phyloP scores from a whole-genome alignment of 192 early-diverging fungal species.

The Phlyctochytrium planicorne region DNA sequence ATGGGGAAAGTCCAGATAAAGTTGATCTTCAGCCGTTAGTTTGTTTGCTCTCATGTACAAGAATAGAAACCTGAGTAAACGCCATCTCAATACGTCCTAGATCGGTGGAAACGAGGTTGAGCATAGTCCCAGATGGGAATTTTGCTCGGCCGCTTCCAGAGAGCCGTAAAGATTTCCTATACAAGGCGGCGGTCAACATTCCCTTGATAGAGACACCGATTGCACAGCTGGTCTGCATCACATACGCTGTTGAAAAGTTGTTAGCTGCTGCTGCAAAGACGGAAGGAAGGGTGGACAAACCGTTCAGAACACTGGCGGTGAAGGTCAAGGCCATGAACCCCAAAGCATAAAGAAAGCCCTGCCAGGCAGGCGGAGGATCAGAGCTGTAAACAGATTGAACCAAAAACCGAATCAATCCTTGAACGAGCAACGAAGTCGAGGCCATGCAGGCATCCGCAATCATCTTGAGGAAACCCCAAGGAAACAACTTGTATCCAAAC shows the following conservation, averaged over 20 bases:
- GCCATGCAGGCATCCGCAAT: neutral
- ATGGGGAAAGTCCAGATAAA: conserved; percentile 22
- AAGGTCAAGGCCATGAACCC: conserved; percentile 15
- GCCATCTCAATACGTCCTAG: conserved; percentile 51
- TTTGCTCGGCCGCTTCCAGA: conserved; percentile 47
- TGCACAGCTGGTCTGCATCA: neutral
- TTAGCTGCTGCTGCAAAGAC: too few relatives aligned
- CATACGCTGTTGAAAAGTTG: neutral
- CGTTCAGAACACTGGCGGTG: neutral
- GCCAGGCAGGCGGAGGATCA: neutral
- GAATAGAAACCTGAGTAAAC: conserved; percentile 7
- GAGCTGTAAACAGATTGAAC: neutral
- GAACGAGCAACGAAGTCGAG: conserved; percentile 21
- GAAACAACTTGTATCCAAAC: conserved; percentile 10
- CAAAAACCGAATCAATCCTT: conserved; percentile 17
- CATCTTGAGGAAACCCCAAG: conserved; percentile 19
- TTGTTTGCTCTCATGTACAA: neutral
- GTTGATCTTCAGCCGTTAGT: neutral
- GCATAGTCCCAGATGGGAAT: conserved; percentile 60
- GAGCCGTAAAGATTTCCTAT: conserved; percentile 27
- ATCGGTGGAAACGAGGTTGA: conserved; percentile 73
- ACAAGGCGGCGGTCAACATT: conserved; percentile 17
- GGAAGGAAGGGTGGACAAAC: neutral
- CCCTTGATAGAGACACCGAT: conserved; percentile 5
- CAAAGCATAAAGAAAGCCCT: conserved; percentile 16